phyloP scores from a whole-genome alignment of 1,139 yeast genomes.

The Barnettozyma hawaiiensis region DNA sequence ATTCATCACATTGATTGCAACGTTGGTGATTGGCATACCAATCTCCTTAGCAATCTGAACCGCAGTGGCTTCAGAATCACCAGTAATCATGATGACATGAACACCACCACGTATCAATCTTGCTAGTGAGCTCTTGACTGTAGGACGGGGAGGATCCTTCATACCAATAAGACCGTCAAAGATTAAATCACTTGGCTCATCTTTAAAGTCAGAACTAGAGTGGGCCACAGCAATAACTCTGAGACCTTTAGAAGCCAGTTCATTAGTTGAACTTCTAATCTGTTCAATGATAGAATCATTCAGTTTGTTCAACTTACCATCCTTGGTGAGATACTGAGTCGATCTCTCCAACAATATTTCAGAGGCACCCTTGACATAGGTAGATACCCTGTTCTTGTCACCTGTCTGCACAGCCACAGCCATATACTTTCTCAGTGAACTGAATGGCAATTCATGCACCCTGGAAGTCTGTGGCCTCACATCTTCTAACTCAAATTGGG shows the following conservation, averaged over 20 bases:
- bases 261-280: slow-evolving; percentile 40
- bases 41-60: slow-evolving; percentile 82
- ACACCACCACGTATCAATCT: slow-evolving; percentile 85
- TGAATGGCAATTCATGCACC: slow-evolving; percentile 74
- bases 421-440: slow-evolving; percentile 83
- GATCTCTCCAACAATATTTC: slow-evolving; percentile 69
- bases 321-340: slow-evolving; percentile 49
- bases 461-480: slow-evolving; percentile 54
- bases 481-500: slow-evolving; percentile 69
- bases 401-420: slow-evolving; percentile 52
- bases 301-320: slow-evolving; percentile 48
- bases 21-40: slow-evolving; percentile 76
- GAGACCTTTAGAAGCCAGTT: slow-evolving; percentile 75
- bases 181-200: slow-evolving; percentile 49
- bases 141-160: slow-evolving; percentile 95
- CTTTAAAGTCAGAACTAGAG: slow-evolving; percentile 31
- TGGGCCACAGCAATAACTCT: slow-evolving; percentile 82
- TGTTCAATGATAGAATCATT: slow-evolving; percentile 44
- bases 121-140: slow-evolving; percentile 67
- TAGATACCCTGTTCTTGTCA: slow-evolving; percentile 53
- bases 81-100: slow-evolving; percentile 94
- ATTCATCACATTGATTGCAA: slow-evolving; percentile 61
- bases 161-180: slow-evolving; percentile 88
- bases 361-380: slow-evolving; percentile 84
- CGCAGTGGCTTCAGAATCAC: slow-evolving; percentile 94